Conservation (phyloP, 352 stramenopile species). For the Phytophthora sp. region DNA sequence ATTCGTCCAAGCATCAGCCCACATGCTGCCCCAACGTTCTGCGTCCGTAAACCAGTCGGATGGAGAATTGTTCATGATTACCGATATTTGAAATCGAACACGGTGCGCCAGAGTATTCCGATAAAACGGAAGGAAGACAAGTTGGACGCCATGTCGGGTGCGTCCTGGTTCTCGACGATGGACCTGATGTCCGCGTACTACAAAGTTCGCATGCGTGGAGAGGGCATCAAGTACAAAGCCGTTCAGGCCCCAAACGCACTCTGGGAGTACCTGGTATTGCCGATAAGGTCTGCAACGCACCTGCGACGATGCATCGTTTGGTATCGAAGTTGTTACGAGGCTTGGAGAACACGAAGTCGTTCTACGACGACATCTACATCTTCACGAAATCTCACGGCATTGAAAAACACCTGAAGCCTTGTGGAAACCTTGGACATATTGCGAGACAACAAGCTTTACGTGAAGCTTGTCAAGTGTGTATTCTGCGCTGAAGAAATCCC, state of each 20-base stretch:
- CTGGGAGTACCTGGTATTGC: too few species aligned
- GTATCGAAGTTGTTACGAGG: conserved; percentile 3
- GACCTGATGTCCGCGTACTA: conserved; percentile 30
- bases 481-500: background rate
- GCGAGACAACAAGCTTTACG: too few species aligned
- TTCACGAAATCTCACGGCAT: conserved; percentile 1
- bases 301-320: conserved; percentile 10
- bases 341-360: conserved; percentile 10
- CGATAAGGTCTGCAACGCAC: background rate
- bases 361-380: conserved; percentile 17
- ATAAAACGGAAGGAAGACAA: background rate
- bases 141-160: background rate
- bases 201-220: conserved; percentile 28
- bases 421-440: too few species aligned
- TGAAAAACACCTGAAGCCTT: too few species aligned
- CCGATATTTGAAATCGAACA: conserved; percentile 5
- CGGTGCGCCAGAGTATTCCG: conserved; percentile 2
- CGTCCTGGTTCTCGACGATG: conserved; percentile 1
- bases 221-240: too few species aligned
- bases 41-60: too few species aligned
- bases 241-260: too few species aligned
- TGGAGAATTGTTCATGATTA: conserved; percentile 1
- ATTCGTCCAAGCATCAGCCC: too few species aligned
- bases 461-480: background rate
- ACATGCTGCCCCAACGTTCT: too few species aligned